A percentile compares a stretch with the other conserved stretches of the same genome.
Evolutionary conservation across 257 asterid genomes (phyloP).

Genomic region (Lithospermum erythrorhizon): DNA sequence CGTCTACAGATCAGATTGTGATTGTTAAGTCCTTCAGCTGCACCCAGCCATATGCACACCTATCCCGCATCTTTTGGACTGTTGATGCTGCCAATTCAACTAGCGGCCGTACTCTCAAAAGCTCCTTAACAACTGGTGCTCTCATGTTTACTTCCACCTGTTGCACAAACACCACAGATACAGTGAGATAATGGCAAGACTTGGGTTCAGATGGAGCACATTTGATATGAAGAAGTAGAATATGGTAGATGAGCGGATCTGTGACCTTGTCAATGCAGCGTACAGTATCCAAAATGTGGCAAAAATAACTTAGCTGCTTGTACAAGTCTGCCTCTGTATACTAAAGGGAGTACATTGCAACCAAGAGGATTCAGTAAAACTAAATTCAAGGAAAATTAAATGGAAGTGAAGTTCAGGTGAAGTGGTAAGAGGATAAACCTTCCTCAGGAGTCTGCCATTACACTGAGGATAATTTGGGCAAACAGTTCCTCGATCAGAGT

Average conservation of each 20-base stretch:
- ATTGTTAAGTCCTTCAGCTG: constrained; percentile 49
- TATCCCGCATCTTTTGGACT: constrained; percentile 53
- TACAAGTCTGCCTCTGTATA: constrained; percentile 82
- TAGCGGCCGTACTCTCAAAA: constrained; percentile 46
- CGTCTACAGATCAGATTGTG: constrained; percentile 22
- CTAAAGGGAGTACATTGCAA: constrained; percentile 24
- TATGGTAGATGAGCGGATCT: neutral
- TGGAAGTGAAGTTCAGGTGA: neutral
- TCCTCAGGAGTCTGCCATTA: constrained; percentile 62
- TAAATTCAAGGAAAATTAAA: neutral
- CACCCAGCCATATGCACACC: constrained; percentile 86
- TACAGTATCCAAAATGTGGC: constrained; percentile 56
- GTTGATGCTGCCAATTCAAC: constrained; percentile 61
- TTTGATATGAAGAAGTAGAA: neutral
- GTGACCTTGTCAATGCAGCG: constrained; percentile 75
- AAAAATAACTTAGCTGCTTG: constrained; percentile 77
- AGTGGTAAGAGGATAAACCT: constrained; percentile 33
- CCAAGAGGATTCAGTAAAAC: neutral
- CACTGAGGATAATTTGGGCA: constrained; percentile 94
- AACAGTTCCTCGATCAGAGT: constrained; percentile 70
- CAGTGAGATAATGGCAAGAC: neutral
- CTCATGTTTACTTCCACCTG: constrained; percentile 55
- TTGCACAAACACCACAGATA: neutral
- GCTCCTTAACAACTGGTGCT: constrained; percentile 50
- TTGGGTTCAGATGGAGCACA: neutral